These are phyloP conservation scores for Nidula niveotomentosa DNA, from an alignment of 1,284 basidiomycete genomes.

Conservation along the genomic window DNA sequence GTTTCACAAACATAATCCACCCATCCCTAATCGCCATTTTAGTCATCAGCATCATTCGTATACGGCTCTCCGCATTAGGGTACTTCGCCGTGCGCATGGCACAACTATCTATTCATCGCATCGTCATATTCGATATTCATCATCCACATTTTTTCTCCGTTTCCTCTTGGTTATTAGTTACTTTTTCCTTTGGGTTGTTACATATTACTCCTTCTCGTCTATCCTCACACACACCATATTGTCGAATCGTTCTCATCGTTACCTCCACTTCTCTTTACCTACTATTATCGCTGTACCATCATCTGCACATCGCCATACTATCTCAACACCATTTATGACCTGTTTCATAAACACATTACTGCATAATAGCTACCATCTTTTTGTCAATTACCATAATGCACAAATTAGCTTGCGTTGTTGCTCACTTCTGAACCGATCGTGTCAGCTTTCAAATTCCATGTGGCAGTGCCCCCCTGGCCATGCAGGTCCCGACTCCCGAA, in stretches of 20 bases:
- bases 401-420: not conserved
- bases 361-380: not conserved
- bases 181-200: not conserved
- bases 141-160: not conserved
- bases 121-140: not conserved
- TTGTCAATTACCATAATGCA: not conserved
- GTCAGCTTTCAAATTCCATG: not conserved
- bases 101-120: not conserved
- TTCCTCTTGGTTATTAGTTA: not conserved
- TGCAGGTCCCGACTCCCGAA: no score
- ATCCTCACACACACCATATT: not conserved
- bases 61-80: not conserved
- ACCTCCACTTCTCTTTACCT: not conserved
- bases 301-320: not conserved
- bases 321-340: not conserved
- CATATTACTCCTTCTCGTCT: not conserved
- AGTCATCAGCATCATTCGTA: not conserved
- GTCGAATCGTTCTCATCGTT: conserved; percentile 1
- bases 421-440: not conserved
- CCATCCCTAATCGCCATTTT: not conserved
- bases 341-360: not conserved
- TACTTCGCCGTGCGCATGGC: not conserved
- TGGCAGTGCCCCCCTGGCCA: no score
- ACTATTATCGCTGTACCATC: not conserved
- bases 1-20: no score